phyloP scores from a whole-genome alignment of 1,139 yeast genomes.

The Geotrichum europaeum region DNA sequence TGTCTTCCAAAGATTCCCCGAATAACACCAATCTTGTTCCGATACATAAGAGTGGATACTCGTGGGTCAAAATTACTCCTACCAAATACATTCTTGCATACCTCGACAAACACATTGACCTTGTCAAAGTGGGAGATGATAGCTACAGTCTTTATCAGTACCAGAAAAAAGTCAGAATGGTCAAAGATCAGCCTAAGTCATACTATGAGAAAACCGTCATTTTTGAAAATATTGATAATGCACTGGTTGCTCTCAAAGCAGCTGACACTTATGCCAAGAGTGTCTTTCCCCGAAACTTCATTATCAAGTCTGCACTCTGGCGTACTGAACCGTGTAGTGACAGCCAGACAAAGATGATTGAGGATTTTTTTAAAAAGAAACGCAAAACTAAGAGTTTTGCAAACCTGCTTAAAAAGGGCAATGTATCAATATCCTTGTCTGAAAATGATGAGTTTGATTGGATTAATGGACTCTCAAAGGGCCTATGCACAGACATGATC shows the following conservation, averaged over 20 bases:
- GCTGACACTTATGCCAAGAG: constrained; percentile 23
- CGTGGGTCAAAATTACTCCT: constrained; percentile 13
- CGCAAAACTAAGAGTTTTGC: not conserved
- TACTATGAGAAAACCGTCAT: constrained; percentile 6
- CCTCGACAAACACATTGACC: constrained; percentile 18
- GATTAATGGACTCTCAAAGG: constrained; percentile 14
- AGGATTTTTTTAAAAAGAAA: not conserved
- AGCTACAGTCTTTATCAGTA: constrained; percentile 12
- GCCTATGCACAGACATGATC: constrained; percentile 17
- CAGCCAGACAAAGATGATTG: constrained; percentile 18
- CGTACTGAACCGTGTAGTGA: constrained; percentile 21
- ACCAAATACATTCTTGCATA: constrained; percentile 20
- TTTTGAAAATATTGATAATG: constrained; percentile 17
- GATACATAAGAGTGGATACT: constrained; percentile 7
- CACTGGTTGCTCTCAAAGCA: constrained; percentile 23
- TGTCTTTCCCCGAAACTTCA: constrained; percentile 16
- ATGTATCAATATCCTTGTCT: not conserved
- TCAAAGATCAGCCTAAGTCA: not conserved
- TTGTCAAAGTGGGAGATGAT: constrained; percentile 18
- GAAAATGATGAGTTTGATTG: constrained; percentile 7
- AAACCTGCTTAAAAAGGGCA: not conserved
- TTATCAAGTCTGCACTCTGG: constrained; percentile 25
- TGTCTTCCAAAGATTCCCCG: not conserved
- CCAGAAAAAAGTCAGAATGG: not conserved
- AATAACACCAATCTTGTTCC: not conserved